Percentiles rank a stretch among this genome's conserved stretches.
phyloP scores from a whole-genome alignment of 2,329 filamentous ascomycete species.

The Fusarium buxicola region DNA sequence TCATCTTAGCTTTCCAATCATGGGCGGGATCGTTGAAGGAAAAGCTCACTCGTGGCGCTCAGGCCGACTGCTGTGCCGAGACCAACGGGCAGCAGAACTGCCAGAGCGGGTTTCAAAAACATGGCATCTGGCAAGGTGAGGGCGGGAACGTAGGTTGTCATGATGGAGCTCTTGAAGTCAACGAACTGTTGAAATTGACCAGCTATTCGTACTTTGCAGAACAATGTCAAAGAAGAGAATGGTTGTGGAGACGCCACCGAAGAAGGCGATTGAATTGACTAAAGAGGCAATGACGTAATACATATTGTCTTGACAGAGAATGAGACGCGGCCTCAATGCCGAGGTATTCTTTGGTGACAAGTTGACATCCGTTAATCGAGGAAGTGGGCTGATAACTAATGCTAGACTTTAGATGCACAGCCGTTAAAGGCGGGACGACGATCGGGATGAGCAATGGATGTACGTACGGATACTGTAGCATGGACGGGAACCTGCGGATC shows the following conservation, averaged over 20 bases:
- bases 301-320: slow-evolving; percentile 15
- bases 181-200: not conserved
- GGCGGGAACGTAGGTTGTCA: slow-evolving; percentile 85
- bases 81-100: slow-evolving; percentile 80
- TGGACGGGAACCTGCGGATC: not conserved
- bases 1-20: slow-evolving; percentile 1
- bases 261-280: slow-evolving; percentile 1
- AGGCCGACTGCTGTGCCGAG: slow-evolving; percentile 81
- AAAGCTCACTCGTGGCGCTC: slow-evolving; percentile 69
- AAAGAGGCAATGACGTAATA: slow-evolving; percentile 43
- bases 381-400: slow-evolving; percentile 34
- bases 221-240: not conserved
- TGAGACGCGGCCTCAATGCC: slow-evolving; percentile 3
- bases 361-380: not conserved
- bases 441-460: slow-evolving; percentile 20
- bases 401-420: slow-evolving; percentile 23
- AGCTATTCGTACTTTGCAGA: slow-evolving; percentile 7
- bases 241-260: not conserved
- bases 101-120: slow-evolving; percentile 77
- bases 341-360: not conserved
- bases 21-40: slow-evolving; percentile 3
- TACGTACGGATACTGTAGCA: no score
- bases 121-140: slow-evolving; percentile 78
- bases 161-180: slow-evolving; percentile 53
- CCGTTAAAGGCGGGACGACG: slow-evolving; percentile 5